These are phyloP conservation scores for Boletus barrowsii DNA, from an alignment of 768 basidiomycete species.

Conservation along the genomic window DNA sequence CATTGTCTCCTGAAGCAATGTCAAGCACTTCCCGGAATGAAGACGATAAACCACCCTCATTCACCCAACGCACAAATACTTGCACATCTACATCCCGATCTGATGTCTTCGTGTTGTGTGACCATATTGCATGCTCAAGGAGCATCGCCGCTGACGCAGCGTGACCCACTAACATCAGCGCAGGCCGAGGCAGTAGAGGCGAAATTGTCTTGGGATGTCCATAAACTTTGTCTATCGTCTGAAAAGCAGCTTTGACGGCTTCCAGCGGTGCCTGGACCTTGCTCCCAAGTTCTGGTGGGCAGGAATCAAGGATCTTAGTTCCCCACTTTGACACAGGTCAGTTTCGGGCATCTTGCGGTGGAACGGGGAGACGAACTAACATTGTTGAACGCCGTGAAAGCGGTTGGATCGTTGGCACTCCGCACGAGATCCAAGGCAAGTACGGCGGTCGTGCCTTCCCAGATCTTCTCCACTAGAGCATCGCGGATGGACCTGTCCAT, in stretches of 20 bases:
- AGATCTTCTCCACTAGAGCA: slow-evolving; percentile 74
- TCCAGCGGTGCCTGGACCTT: slow-evolving; percentile 30
- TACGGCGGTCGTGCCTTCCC: slow-evolving; percentile 75
- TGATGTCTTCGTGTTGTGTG: slow-evolving; percentile 29
- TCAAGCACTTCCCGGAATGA: slow-evolving; percentile 25
- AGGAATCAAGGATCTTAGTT: slow-evolving; percentile 38
- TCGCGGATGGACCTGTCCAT: slow-evolving; percentile 54
- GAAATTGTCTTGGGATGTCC: slow-evolving; percentile 33
- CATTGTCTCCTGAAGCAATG: neutral
- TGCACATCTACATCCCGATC: slow-evolving; percentile 45
- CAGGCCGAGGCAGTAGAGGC: slow-evolving; percentile 52
- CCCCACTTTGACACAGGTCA: slow-evolving; percentile 47
- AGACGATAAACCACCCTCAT: slow-evolving; percentile 34
- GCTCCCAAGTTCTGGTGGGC: slow-evolving; percentile 34
- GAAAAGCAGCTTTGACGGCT: slow-evolving; percentile 39
- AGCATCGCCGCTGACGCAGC: slow-evolving; percentile 53
- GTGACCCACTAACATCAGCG: slow-evolving; percentile 56
- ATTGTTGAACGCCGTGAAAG: slow-evolving; percentile 45
- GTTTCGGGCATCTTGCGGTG: neutral
- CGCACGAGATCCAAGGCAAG: slow-evolving; percentile 65
- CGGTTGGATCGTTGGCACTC: slow-evolving; percentile 44
- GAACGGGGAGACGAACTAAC: slow-evolving; percentile 35
- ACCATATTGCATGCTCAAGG: slow-evolving; percentile 71
- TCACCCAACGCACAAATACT: slow-evolving; percentile 52
- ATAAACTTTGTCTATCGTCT: slow-evolving; percentile 41